Conservation (phyloP, 73 alveolate genomes). For the Paramecium bursaria region DNA sequence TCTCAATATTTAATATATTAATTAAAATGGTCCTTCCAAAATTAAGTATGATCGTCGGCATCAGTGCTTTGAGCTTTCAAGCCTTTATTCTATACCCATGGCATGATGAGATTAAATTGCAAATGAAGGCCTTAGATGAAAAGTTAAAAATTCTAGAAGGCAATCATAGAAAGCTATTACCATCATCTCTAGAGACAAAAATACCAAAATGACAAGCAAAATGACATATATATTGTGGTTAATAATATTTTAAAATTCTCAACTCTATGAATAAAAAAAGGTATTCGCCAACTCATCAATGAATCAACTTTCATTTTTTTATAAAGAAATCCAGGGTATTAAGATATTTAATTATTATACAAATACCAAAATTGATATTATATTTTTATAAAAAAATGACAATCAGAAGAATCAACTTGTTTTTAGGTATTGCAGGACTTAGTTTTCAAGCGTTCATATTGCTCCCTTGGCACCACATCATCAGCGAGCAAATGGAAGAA, state of each 20-base stretch:
- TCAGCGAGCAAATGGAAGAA: conserved; percentile 12
- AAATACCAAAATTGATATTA: too few relatives aligned
- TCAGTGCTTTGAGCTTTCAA: conserved; percentile 37
- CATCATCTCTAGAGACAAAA: too few relatives aligned
- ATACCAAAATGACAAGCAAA: too few relatives aligned
- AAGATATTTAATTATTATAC: too few relatives aligned
- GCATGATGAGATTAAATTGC: conserved; percentile 24
- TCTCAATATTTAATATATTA: background rate
- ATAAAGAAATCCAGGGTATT: too few relatives aligned
- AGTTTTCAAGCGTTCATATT: conserved; percentile 43
- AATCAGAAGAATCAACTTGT: conserved; percentile 35
- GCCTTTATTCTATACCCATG: conserved; percentile 52
- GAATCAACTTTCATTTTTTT: too few relatives aligned
- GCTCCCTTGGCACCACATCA: conserved; percentile 55
- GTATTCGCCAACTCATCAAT: too few relatives aligned
- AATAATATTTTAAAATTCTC: too few relatives aligned
- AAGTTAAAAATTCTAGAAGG: too few relatives aligned
- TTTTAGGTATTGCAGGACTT: conserved; percentile 32
- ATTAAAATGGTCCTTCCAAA: conserved; percentile 43
- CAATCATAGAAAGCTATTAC: too few relatives aligned
- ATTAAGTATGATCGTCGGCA: conserved; percentile 50
- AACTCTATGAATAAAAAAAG: too few relatives aligned
- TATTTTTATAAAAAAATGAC: conserved; percentile 1
- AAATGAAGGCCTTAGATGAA: conserved; percentile 18
- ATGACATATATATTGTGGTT: too few relatives aligned